Evolutionary conservation across 352 stramenopile genomes (phyloP).

Genomic region (Globisporangium orthogonon): DNA sequence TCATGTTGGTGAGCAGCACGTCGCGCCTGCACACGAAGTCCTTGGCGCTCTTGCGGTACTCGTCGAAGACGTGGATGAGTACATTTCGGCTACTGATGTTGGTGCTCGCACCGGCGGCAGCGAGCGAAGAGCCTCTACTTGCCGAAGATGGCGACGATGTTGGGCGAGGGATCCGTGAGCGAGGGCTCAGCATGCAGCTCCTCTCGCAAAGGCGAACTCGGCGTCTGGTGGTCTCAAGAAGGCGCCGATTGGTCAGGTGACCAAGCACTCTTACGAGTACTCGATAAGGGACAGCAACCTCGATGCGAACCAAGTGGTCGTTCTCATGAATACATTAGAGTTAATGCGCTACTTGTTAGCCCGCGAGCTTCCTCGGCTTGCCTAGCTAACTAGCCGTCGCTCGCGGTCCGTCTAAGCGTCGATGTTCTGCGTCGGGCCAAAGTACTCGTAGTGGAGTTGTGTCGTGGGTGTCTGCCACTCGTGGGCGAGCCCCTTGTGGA

Average conservation of each 20-base stretch:
- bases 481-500: conserved; percentile 27
- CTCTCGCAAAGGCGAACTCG: neutral
- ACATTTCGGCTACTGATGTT: conserved; percentile 28
- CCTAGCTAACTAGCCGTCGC: neutral
- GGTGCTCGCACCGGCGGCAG: neutral
- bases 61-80: conserved; percentile 89
- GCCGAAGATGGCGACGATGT: neutral
- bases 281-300: too few relatives aligned
- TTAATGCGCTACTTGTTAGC: neutral
- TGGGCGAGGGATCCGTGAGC: neutral
- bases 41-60: conserved; percentile 77
- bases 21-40: conserved; percentile 82
- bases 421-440: conserved; percentile 45
- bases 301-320: too few relatives aligned
- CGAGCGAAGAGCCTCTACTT: neutral
- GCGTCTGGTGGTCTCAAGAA: too few relatives aligned
- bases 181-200: neutral
- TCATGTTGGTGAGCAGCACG: conserved; percentile 86
- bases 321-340: too few relatives aligned
- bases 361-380: too few relatives aligned
- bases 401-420: conserved; percentile 2
- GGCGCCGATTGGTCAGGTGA: too few relatives aligned
- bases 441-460: conserved; percentile 63
- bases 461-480: conserved; percentile 26
- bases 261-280: too few relatives aligned